Evolutionary conservation across 2,329 filamentous ascomycete genomes (phyloP).

Genomic region (Colletotrichum sp.): DNA sequence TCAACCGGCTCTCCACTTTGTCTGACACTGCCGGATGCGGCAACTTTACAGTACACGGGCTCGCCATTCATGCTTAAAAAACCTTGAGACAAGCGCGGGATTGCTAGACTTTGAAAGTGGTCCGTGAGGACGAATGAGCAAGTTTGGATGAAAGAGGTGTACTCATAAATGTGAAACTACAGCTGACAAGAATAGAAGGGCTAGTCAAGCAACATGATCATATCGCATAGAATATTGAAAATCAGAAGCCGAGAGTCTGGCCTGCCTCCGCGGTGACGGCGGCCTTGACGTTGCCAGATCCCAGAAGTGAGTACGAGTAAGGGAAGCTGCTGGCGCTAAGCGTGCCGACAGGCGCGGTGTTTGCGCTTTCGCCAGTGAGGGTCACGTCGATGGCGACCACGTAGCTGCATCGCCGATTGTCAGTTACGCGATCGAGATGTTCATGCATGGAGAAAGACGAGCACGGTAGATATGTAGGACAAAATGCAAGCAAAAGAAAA

Average conservation of each 20-base stretch:
- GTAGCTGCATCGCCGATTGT: constrained; percentile 22
- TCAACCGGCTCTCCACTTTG: not conserved
- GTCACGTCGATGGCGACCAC: constrained; percentile 40
- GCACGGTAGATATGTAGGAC: not conserved
- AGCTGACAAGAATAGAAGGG: not conserved
- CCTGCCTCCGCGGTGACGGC: constrained; percentile 39
- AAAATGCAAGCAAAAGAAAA: not conserved
- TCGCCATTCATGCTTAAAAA: not conserved
- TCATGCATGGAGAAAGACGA: not conserved
- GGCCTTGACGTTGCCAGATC: constrained; percentile 44
- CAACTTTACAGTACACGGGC: not conserved
- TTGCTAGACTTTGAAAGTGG: not conserved
- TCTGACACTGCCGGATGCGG: not conserved
- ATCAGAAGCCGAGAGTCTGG: constrained; percentile 28
- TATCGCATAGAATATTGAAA: not conserved
- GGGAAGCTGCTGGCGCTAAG: constrained; percentile 52
- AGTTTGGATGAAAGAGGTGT: not conserved
- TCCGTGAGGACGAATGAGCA: not conserved
- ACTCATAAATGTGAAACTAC: not conserved
- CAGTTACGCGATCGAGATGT: not conserved
- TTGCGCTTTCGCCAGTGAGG: constrained; percentile 43
- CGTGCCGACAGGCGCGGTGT: constrained; percentile 50
- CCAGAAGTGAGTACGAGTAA: constrained; percentile 46
- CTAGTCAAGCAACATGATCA: not conserved
- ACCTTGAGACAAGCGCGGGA: not conserved